Evolutionary conservation across 352 stramenopile genomes (phyloP), one percentile per base, ranked within the genome.

Genomic region (Phytophthora aleatoria): DNA sequence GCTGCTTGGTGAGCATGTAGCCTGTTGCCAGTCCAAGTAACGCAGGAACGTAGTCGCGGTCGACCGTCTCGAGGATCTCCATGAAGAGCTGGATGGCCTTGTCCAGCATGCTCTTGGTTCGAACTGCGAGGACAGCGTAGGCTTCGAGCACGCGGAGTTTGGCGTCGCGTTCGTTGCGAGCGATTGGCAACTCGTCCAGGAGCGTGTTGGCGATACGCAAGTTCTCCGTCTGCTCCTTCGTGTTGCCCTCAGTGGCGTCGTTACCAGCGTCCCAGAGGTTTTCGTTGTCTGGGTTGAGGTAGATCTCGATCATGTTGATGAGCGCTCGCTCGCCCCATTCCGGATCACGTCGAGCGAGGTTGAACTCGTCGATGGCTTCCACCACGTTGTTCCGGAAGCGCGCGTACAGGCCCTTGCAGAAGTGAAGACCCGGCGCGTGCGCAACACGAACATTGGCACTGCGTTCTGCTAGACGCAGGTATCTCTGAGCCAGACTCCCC

Each of bases 281-380:
- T 41, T 97, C 92, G 24, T 95, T 94, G 67, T 98, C 93, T 6
- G 94, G 94, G 56, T 97, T 97, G 26, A 98, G 59, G 63, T 98
- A 98, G 45, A 98, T 94, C 71, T 98, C 85, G 50, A 97, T 92
- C 87, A 98, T 97, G 62, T 97, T 85, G 36, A 94, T 82, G n/a
- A 98, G 77, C 38, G 94, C 90, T 7, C 74, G 73, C 27, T 85
- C 64, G 26, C 92, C 95, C 91, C 90, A 98, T 60, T 96, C 87
- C 9, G 86, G 79, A 60, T 98, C 90, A 33, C 83, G 77, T 6
- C 95, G 71, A 8, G 88, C 90, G 8, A 96, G 73, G 55, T 98
- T 98, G 61, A 98, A 95, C 27, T 83, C 78, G 15, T 92, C 77
- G 43, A 98, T 96, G 15, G 95, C 94, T 28, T 97, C 89, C 27